Conservation (phyloP, 148 eudicot species). For the Spergularia marina region DNA sequence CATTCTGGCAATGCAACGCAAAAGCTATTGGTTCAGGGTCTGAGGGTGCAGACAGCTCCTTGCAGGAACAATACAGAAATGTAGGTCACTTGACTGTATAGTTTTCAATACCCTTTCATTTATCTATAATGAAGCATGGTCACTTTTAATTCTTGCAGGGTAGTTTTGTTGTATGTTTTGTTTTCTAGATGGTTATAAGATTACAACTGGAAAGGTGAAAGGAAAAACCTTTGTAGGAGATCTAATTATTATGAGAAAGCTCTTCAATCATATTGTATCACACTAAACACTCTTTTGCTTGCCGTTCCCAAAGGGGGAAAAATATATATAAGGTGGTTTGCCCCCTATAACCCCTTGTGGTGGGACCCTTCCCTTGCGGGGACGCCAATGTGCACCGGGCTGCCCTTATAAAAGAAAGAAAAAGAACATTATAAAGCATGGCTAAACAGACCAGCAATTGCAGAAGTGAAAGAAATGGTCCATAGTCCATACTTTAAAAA, state of each 20-base stretch:
- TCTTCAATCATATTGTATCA: neutral
- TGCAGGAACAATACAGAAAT: conserved; percentile 49
- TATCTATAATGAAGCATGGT: neutral
- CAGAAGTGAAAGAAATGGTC: neutral
- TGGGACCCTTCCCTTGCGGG: too few species aligned
- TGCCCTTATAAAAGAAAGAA: too few species aligned
- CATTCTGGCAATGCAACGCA: conserved; percentile 54
- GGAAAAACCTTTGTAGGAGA: neutral
- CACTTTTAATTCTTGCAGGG: neutral
- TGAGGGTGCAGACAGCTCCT: conserved; percentile 51
- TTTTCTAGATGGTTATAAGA: neutral
- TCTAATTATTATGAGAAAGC: conserved; percentile 1
- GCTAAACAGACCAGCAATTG: neutral
- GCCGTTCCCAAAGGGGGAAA: too few species aligned
- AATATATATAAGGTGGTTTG: too few species aligned
- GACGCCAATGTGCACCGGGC: too few species aligned
- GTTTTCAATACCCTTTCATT: neutral
- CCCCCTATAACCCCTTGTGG: too few species aligned
- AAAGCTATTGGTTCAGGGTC: conserved; percentile 56
- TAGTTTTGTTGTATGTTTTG: neutral
- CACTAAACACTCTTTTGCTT: too few species aligned
- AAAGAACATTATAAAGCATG: too few species aligned
- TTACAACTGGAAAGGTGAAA: neutral
- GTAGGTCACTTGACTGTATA: conserved; percentile 7
- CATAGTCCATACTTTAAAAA: neutral